These are phyloP conservation scores for Fusarium sp. DNA, from an alignment of 2,329 filamentous ascomycete genomes.

Conservation along the genomic window DNA sequence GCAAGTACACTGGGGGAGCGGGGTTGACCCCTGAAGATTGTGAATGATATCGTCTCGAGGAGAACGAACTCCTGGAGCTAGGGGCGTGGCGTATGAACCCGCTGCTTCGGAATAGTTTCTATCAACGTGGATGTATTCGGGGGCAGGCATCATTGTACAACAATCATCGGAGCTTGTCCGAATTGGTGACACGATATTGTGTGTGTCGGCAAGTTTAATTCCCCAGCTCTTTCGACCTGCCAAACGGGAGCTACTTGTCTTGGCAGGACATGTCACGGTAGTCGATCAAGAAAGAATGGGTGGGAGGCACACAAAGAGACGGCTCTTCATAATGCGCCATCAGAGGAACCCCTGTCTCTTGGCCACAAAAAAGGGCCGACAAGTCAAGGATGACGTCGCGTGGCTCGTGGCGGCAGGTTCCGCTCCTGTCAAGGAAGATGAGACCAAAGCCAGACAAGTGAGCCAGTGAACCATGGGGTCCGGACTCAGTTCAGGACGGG, in stretches of 20 bases:
- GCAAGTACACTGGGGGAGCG: conserved; percentile 27
- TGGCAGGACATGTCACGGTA: conserved; percentile 31
- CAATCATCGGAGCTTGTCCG: conserved; percentile 1
- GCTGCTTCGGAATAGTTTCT: not conserved
- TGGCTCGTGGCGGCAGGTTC: conserved; percentile 31
- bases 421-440: conserved; percentile 16
- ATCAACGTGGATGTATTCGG: not conserved
- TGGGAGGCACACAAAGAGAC: conserved; percentile 36
- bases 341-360: conserved; percentile 15
- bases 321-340: conserved; percentile 13
- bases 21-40: conserved; percentile 14
- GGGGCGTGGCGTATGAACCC: conserved; percentile 11
- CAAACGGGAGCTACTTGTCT: conserved; percentile 40
- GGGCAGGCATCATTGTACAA: not conserved
- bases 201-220: conserved; percentile 27
- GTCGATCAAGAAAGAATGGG: conserved; percentile 12
- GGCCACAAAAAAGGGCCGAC: conserved; percentile 38
- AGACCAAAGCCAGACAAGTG: conserved; percentile 5
- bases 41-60: conserved; percentile 8
- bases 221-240: conserved; percentile 28
- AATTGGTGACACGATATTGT: conserved; percentile 23
- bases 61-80: conserved; percentile 17
- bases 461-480: conserved; percentile 26
- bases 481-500: conserved; percentile 32
- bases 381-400: conserved; percentile 32